Evolutionary conservation across 1,139 yeast genomes (phyloP), one percentile per base, ranked within the genome.

Genomic region (Geotrichum reessii): DNA sequence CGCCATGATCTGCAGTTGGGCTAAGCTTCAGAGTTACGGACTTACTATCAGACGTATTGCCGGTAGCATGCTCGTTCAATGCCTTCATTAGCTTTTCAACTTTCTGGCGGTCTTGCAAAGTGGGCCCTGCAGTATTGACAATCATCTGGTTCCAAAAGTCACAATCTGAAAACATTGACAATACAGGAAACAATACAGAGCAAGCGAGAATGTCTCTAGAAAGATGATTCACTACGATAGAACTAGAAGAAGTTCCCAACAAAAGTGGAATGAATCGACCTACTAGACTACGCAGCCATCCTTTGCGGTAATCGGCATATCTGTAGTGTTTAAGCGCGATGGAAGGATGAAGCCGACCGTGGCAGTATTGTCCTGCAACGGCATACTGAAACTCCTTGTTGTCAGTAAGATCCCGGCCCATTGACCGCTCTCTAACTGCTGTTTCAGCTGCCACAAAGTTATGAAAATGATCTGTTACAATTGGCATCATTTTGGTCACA

Each of bases 101-200:
- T 66, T 88, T 91, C 47, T 81, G 82, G 62, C 92, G 78, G 66
- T 90, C 95, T 63, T 84, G 84, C 67, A 92, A 76, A 27, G 86
- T 81, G 37, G 81, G 82, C 0, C 90, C 86, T 2, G 88, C 81
- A 2, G 81, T 70, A 57, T 81, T 80, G 6, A 85, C 84, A 21
- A 90, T 78, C 56, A 79, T 68, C 58, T 82, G 79, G 68, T 91
- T 92, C 81, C 86, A 86, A 62, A 84, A 87, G 68, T 90, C 96
- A 0, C 93, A 82, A 59, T 87, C 93, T 0, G 86, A 75, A 0
- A 87, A 66, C 75, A 86, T 79, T 24, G 75, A 71, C 28, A 87
- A 67, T 0, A 86, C 69, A 0, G 88, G 87, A n/a, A 71, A 69
- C 5, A 85, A 58, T 0, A 84, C 79, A 55, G 81, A 79, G 42